These are phyloP conservation scores for Saccharomycopsis capsularis DNA, from an alignment of 805 yeast genomes.

Conservation along the genomic window DNA sequence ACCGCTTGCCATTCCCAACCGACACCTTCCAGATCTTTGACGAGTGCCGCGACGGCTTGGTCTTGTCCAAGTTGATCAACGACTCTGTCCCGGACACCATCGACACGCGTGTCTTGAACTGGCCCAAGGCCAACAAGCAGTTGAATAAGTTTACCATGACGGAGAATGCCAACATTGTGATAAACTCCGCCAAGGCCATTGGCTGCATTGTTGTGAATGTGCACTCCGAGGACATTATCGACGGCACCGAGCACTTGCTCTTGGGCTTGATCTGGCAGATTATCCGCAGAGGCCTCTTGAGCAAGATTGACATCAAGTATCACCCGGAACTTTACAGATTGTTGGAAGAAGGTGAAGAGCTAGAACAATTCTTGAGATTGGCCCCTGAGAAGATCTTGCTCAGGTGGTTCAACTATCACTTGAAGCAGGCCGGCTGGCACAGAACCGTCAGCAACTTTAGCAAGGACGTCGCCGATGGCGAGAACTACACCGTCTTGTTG, in stretches of 20 bases:
- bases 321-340: constrained; percentile 96
- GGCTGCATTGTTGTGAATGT: constrained; percentile 98
- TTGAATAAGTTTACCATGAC: constrained; percentile 92
- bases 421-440: constrained; percentile 84
- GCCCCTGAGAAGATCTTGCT: constrained; percentile 96
- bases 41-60: constrained; percentile 93
- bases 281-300: constrained; percentile 88
- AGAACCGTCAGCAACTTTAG: constrained; percentile 84
- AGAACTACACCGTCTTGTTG: constrained; percentile 82
- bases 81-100: constrained; percentile 98
- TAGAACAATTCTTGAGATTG: constrained; percentile 90
- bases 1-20: constrained; percentile 82
- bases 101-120: constrained; percentile 92
- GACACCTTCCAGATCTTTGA: constrained; percentile 94
- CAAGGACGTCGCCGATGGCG: constrained; percentile 88
- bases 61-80: constrained; percentile 85
- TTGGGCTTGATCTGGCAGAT: constrained; percentile 95
- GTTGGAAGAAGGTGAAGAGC: constrained; percentile 92
- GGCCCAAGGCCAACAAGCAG: constrained; percentile 72
- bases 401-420: constrained; percentile 96
- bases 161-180: constrained; percentile 95
- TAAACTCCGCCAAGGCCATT: constrained; percentile 97
- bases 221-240: constrained; percentile 90
- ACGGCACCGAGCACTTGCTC: constrained; percentile 88
- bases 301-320: constrained; percentile 90